Evolutionary conservation across 371 early-diverging fungal species (phyloP).

Genomic region (Mortierella sp.): DNA sequence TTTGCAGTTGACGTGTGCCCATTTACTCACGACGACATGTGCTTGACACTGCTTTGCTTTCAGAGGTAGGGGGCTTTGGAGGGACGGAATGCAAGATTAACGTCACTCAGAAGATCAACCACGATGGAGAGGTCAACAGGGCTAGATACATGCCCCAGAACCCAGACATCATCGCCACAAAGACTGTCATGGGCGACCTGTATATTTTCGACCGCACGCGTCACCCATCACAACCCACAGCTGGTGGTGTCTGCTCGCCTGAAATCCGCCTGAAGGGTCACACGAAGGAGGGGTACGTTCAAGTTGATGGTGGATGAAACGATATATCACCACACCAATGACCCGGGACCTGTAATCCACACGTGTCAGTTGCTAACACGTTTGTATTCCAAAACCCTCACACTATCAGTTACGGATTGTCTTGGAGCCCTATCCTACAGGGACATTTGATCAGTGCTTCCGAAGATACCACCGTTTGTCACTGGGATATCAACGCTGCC

Average conservation of each 20-base stretch:
- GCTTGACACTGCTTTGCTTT: too few relatives aligned
- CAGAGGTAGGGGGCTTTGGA: slow-evolving; percentile 85
- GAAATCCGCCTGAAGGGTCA: slow-evolving; percentile 92
- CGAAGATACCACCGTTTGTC: slow-evolving; percentile 89
- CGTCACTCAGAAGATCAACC: slow-evolving; percentile 88
- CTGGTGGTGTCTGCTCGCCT: slow-evolving; percentile 83
- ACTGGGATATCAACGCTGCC: slow-evolving; percentile 83
- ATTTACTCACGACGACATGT: too few relatives aligned
- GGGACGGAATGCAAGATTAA: slow-evolving; percentile 83
- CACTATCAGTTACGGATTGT: slow-evolving; percentile 70
- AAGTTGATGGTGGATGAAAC: background rate
- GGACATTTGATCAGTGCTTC: slow-evolving; percentile 85
- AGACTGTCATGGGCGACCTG: slow-evolving; percentile 90
- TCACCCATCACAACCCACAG: slow-evolving; percentile 82
- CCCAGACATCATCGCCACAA: slow-evolving; percentile 95
- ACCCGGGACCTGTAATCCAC: too few relatives aligned
- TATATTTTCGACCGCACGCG: slow-evolving; percentile 98
- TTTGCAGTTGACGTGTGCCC: too few relatives aligned
- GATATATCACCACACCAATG: too few relatives aligned
- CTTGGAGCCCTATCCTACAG: slow-evolving; percentile 75
- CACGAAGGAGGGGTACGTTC: slow-evolving; percentile 87
- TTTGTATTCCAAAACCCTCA: too few relatives aligned
- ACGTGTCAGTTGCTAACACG: too few relatives aligned
- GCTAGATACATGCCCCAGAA: slow-evolving; percentile 96
- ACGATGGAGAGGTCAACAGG: slow-evolving; percentile 96